Conservation (phyloP, 2,329 filamentous ascomycete genomes). For the Microsporum ferrugineum region DNA sequence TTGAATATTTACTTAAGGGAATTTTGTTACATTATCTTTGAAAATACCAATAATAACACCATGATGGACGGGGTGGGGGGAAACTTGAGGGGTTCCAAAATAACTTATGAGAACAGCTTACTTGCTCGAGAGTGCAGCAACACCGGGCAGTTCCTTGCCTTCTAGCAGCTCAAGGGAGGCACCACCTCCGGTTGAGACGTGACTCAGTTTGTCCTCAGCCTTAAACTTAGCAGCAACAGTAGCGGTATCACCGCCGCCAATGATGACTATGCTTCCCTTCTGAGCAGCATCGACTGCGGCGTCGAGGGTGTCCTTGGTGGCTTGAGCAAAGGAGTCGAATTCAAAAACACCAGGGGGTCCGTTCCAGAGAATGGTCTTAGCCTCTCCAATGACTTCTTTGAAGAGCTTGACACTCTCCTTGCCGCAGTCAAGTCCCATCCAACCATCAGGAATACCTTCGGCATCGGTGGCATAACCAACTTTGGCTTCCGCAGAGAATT, state of each 20-base stretch:
- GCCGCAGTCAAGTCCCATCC: slow-evolving; percentile 95
- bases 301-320: slow-evolving; percentile 85
- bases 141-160: slow-evolving; percentile 94
- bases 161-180: slow-evolving; percentile 92
- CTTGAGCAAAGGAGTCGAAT: slow-evolving; percentile 84
- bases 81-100: not conserved
- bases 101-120: slow-evolving; percentile 18
- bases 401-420: slow-evolving; percentile 78
- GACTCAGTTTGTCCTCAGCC: slow-evolving; percentile 92
- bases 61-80: not conserved
- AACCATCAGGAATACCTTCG: slow-evolving; percentile 87
- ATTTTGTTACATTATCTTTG: slow-evolving; percentile 2
- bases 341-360: slow-evolving; percentile 95
- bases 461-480: slow-evolving; percentile 72
- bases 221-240: slow-evolving; percentile 96
- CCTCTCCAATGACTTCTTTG: slow-evolving; percentile 72
- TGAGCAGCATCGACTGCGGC: slow-evolving; percentile 71
- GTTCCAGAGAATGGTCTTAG: slow-evolving; percentile 98
- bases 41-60: not conserved
- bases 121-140: slow-evolving; percentile 74
- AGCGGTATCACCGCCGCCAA: slow-evolving; percentile 94
- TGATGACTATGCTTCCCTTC: slow-evolving; percentile 90
- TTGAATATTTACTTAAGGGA: not conserved
- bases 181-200: slow-evolving; percentile 94
- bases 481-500: slow-evolving; percentile 77